Percentiles rank a stretch among this genome's conserved stretches.
Evolutionary conservation across 2,329 filamentous ascomycete genomes (phyloP).

Genomic region (Coniochaeta sp.): DNA sequence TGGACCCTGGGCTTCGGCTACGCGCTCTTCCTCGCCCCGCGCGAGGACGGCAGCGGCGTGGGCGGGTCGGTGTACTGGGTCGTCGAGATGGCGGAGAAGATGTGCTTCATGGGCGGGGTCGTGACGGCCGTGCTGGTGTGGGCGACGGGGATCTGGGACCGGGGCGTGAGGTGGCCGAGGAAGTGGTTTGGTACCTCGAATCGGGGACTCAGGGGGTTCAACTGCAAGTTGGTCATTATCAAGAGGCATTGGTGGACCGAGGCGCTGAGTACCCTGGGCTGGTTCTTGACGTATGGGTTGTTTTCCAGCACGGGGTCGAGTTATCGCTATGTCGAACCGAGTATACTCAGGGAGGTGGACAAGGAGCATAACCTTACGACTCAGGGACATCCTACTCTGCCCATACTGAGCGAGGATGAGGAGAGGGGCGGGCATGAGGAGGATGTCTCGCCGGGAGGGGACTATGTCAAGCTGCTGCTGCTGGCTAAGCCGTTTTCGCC

Average conservation of each 20-base stretch:
- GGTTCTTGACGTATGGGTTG: constrained; percentile 69
- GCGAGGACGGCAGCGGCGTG: constrained; percentile 85
- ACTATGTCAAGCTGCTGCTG: constrained; percentile 84
- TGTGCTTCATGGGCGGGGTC: constrained; percentile 85
- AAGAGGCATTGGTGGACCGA: constrained; percentile 79
- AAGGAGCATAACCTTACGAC: constrained; percentile 44
- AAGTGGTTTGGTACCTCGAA: constrained; percentile 88
- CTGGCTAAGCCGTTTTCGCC: constrained; percentile 93
- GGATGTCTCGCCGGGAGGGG: constrained; percentile 81
- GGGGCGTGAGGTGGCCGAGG: constrained; percentile 88
- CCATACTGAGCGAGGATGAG: constrained; percentile 39
- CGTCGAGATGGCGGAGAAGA: constrained; percentile 80
- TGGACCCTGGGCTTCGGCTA: constrained; percentile 88
- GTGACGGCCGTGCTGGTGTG: constrained; percentile 83
- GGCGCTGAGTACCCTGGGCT: constrained; percentile 62
- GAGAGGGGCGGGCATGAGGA: constrained; percentile 71
- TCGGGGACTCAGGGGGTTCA: constrained; percentile 82
- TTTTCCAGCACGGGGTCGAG: constrained; percentile 62
- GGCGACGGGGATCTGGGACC: constrained; percentile 94
- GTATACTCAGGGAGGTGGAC: constrained; percentile 52
- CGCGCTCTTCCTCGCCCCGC: constrained; percentile 87
- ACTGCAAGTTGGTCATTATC: constrained; percentile 90
- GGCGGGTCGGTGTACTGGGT: constrained; percentile 97
- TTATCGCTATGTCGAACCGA: constrained; percentile 71
- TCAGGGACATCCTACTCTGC: constrained; percentile 31